Evolutionary conservation across 805 yeast genomes (phyloP).

Genomic region (Priceomyces melissophilus): DNA sequence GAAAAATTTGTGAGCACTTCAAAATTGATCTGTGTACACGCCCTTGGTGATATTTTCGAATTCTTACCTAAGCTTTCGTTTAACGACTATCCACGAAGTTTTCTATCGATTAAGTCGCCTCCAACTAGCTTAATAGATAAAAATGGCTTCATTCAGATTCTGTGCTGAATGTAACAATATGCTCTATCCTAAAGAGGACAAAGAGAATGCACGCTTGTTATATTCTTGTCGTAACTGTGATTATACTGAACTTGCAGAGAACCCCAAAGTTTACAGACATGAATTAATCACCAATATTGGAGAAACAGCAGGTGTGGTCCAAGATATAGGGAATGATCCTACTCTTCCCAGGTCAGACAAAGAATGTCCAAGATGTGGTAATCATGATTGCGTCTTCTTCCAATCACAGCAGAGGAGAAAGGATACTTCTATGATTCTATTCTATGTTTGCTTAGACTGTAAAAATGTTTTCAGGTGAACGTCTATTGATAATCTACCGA

Average conservation of each 20-base stretch:
- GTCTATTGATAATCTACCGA: too few species aligned
- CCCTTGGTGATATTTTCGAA: background rate
- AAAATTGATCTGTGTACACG: constrained; percentile 4
- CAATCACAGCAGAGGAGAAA: constrained; percentile 94
- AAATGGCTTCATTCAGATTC: constrained; percentile 90
- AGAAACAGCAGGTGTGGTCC: constrained; percentile 95
- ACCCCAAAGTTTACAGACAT: constrained; percentile 85
- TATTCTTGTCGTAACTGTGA: constrained; percentile 95
- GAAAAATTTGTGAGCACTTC: constrained; percentile 8
- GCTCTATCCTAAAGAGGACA: constrained; percentile 97
- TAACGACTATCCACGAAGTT: background rate
- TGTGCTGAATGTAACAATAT: constrained; percentile 97
- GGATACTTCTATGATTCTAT: constrained; percentile 92
- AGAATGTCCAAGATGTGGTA: constrained; percentile 87
- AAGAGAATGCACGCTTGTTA: constrained; percentile 66
- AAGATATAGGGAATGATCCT: constrained; percentile 95
- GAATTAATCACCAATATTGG: constrained; percentile 89
- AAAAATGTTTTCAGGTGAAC: constrained; percentile 59
- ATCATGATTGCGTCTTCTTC: constrained; percentile 90
- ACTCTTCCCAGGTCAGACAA: constrained; percentile 94
- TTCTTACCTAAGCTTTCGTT: constrained; percentile 8
- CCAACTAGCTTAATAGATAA: background rate
- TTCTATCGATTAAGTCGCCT: background rate
- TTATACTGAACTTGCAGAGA: constrained; percentile 86
- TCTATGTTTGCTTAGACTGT: constrained; percentile 88